Evolutionary conservation across 441 rosid species (phyloP).

Genomic region (Croton setiger): DNA sequence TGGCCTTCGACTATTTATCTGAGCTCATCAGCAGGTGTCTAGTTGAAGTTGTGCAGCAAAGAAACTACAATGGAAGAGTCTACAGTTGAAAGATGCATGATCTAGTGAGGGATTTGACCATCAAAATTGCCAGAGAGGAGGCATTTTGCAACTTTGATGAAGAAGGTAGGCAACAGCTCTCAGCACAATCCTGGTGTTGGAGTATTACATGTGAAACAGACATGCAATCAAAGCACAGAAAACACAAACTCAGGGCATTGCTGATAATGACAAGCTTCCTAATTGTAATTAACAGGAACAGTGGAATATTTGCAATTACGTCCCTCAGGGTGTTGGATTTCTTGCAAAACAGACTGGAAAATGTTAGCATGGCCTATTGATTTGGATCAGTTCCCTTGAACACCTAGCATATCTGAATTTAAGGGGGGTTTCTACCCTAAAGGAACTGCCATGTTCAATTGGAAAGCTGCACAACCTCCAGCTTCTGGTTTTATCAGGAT

Average conservation of each 20-base stretch:
- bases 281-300: neutral
- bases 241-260: neutral
- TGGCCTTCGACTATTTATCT: conserved; percentile 11
- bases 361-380: neutral
- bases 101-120: conserved; percentile 14
- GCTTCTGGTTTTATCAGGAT: conserved; percentile 8
- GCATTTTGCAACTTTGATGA: conserved; percentile 8
- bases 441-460: conserved; percentile 9
- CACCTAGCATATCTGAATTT: conserved; percentile 10
- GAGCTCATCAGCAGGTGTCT: conserved; percentile 18
- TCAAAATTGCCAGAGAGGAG: conserved; percentile 12
- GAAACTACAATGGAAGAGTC: conserved; percentile 14
- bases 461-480: conserved; percentile 10
- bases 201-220: neutral
- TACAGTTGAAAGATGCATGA: conserved; percentile 18
- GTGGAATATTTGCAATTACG: conserved; percentile 1
- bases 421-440: neutral
- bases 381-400: conserved; percentile 6
- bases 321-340: conserved; percentile 15
- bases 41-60: conserved; percentile 9
- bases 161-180: conserved; percentile 4
- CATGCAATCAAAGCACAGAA: neutral
- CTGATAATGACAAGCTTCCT: conserved; percentile 8
- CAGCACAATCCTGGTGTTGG: neutral
- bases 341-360: conserved; percentile 4